phyloP scores from a whole-genome alignment of 2,329 filamentous ascomycete species.

The Rugonectria rugulosa region DNA sequence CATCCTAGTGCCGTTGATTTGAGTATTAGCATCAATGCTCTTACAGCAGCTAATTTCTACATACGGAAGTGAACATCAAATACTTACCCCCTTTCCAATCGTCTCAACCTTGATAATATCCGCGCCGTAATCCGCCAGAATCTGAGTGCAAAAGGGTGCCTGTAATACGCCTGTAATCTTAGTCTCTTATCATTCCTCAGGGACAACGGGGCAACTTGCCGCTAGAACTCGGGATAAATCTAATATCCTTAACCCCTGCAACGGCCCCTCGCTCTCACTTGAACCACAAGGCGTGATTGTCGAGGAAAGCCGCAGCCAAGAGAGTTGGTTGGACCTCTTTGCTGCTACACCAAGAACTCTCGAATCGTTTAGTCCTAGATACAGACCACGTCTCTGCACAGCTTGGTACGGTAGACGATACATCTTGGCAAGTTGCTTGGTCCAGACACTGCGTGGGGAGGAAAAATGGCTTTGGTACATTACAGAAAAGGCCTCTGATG shows the following conservation, averaged over 20 bases:
- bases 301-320: background rate
- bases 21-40: background rate
- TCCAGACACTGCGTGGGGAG: too few species aligned
- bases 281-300: background rate
- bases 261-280: background rate
- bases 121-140: conserved; percentile 55
- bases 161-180: background rate
- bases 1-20: conserved; percentile 18
- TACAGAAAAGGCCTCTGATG: too few species aligned
- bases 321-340: too few species aligned
- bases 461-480: too few species aligned
- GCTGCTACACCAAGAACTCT: background rate
- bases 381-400: too few species aligned
- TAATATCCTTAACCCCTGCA: conserved; percentile 17
- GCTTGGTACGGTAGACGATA: too few species aligned
- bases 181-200: background rate
- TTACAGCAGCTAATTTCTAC: background rate
- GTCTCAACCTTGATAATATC: conserved; percentile 50
- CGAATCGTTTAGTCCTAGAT: too few species aligned
- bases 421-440: too few species aligned
- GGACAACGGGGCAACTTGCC: background rate
- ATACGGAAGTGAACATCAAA: background rate
- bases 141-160: conserved; percentile 50
- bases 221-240: conserved; percentile 27
- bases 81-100: conserved; percentile 37